Percentiles rank a stretch among this genome's conserved stretches.
Conservation (phyloP, 352 stramenopile genomes). For the Elongisporangium prolatum region DNA sequence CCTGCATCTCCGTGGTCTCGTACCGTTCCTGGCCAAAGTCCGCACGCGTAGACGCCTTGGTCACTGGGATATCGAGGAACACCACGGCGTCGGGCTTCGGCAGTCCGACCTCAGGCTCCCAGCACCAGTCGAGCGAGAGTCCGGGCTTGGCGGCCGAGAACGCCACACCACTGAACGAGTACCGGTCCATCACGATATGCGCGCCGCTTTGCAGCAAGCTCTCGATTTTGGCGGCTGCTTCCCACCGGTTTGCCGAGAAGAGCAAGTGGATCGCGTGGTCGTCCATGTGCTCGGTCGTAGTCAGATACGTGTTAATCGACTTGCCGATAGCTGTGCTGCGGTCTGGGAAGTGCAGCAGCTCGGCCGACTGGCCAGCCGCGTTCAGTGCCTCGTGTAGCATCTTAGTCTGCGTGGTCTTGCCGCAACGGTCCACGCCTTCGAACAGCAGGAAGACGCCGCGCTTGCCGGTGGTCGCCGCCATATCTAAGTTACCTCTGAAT, state of each 20-base stretch:
- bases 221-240: conserved; percentile 82
- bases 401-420: conserved; percentile 99
- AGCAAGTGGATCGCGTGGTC: conserved; percentile 98
- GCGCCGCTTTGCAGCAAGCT: conserved; percentile 68
- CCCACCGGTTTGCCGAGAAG: conserved; percentile 99
- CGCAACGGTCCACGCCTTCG: conserved; percentile 98
- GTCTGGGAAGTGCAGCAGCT: conserved; percentile 81
- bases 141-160: conserved; percentile 96
- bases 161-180: conserved; percentile 96
- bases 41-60: conserved; percentile 85
- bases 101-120: conserved; percentile 94
- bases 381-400: conserved; percentile 74
- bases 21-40: conserved; percentile 93
- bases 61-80: conserved; percentile 95
- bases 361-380: conserved; percentile 12
- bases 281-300: conserved; percentile 87
- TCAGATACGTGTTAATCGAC: conserved; percentile 97
- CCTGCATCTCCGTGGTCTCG: conserved; percentile 87
- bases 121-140: conserved; percentile 97
- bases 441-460: conserved; percentile 98
- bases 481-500: not conserved
- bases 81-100: conserved; percentile 96
- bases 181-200: conserved; percentile 97
- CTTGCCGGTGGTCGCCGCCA: conserved; percentile 13
- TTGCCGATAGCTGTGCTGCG: conserved; percentile 90